These are phyloP conservation scores for Talaromyces proteolyticus DNA, from an alignment of 495 filamentous ascomycete genomes.

Conservation along the genomic window DNA sequence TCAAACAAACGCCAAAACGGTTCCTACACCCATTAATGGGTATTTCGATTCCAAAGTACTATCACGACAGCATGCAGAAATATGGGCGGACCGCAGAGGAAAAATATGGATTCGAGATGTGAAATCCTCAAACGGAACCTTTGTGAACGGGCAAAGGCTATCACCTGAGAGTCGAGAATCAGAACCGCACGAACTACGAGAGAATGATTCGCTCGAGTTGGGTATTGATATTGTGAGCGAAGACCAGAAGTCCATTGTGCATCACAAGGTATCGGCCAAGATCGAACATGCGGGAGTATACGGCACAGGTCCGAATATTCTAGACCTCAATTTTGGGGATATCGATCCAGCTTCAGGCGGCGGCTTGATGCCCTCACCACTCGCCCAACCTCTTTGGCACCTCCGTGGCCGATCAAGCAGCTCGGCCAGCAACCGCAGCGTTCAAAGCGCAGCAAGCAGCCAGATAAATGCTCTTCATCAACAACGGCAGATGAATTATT, in stretches of 20 bases:
- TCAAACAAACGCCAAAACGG: conserved; percentile 93
- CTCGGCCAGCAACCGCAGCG: conserved; percentile 54
- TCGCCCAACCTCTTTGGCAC: conserved; percentile 48
- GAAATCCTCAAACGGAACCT: conserved; percentile 97
- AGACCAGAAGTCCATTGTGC: conserved; percentile 95
- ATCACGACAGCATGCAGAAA: conserved; percentile 90
- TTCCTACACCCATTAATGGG: conserved; percentile 83
- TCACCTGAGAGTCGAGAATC: conserved; percentile 93
- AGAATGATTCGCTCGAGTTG: conserved; percentile 82
- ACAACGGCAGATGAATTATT: conserved; percentile 67
- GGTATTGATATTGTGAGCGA: conserved; percentile 98
- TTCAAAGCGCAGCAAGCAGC: conserved; percentile 48
- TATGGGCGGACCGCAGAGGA: conserved; percentile 85
- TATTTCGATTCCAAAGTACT: conserved; percentile 98
- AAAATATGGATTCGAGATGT: conserved; percentile 96
- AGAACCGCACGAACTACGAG: conserved; percentile 84
- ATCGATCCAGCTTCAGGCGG: conserved; percentile 67
- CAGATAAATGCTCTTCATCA: conserved; percentile 57
- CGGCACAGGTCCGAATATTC: conserved; percentile 55
- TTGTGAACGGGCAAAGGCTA: conserved; percentile 87
- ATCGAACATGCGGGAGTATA: conserved; percentile 90
- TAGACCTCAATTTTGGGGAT: conserved; percentile 88
- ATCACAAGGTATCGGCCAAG: conserved; percentile 95
- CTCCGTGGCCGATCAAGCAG: conserved; percentile 69
- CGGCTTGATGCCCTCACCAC: conserved; percentile 57